Evolutionary conservation across 371 early-diverging fungal species (phyloP), one percentile per base, ranked within the genome.

Genomic region (Zychaea mexicana): DNA sequence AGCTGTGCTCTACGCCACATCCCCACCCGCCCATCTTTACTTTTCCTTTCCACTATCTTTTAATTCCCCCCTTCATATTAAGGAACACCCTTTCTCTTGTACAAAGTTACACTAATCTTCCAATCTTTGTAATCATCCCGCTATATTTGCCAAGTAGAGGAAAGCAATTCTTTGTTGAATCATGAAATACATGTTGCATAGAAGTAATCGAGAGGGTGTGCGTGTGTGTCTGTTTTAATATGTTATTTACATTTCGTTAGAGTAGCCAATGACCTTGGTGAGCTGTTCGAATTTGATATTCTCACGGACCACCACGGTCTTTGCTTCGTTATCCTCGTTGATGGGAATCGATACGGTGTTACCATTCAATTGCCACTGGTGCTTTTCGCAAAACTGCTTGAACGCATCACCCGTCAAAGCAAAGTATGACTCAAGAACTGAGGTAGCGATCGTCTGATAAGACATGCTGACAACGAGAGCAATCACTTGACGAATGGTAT

Each of bases 241-340:
- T 12, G 42, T 42, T 49, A 49, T 55, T 72, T 77, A 82, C 78
- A 82, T 76, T 70, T 88, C 88, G 72, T 88, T 86, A 24, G 87
- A 88, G 68, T 86, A 83, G 58, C 87, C 87, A 73, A 87, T 85
- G 26, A 88, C 83, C 81, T 86, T 87, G 65, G 87, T 87, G 57
- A 88, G 72, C 68, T 87, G 91, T 68, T 92, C 94, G 78, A 95
- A 95, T 71, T 88, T 89, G 80, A 95, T 89, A 71, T 82, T 90
- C 72, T 96, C 96, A 73, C 88, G 88, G 64, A 94, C 89, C 36
- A 94, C 90, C 1, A 88, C 85, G 6, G 92, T 85, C 83, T 91
- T 92, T 62, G 91, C 90, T 71, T 90, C 86, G 69, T 92, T 96
- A 66, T 89, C 92, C 75, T 85, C 85, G 78, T 89, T 89, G 61